phyloP scores from a whole-genome alignment of 2,329 filamentous ascomycete species.

The Beauveria medogensis region DNA sequence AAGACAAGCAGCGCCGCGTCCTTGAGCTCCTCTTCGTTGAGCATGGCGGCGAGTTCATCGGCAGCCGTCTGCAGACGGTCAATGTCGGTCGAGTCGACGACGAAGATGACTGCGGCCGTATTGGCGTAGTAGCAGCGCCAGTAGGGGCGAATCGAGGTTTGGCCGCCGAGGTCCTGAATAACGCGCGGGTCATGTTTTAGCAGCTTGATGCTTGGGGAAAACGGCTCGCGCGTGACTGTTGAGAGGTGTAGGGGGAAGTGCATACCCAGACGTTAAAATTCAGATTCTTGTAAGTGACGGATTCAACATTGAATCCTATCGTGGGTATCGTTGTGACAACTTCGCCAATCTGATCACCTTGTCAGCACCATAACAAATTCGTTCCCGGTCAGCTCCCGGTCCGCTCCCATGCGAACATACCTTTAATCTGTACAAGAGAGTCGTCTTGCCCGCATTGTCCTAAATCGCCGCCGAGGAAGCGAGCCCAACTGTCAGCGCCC shows the following conservation, averaged over 20 bases:
- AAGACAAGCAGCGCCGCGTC: slow-evolving; percentile 91
- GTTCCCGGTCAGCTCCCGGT: background rate
- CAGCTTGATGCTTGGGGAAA: too few relatives aligned
- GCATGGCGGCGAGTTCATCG: slow-evolving; percentile 88
- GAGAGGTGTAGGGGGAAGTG: slow-evolving; percentile 3
- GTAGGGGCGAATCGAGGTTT: slow-evolving; percentile 97
- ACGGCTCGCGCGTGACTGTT: slow-evolving; percentile 2
- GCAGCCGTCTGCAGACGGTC: slow-evolving; percentile 86
- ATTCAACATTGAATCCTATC: slow-evolving; percentile 98
- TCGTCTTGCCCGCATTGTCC: slow-evolving; percentile 99
- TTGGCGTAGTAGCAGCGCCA: slow-evolving; percentile 99
- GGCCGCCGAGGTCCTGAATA: slow-evolving; percentile 76
- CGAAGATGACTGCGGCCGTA: slow-evolving; percentile 96
- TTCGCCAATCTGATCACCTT: slow-evolving; percentile 71
- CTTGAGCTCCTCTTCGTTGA: slow-evolving; percentile 93
- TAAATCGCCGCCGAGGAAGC: slow-evolving; percentile 29
- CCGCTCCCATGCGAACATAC: slow-evolving; percentile 35
- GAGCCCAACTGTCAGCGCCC: slow-evolving; percentile 1
- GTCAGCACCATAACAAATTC: slow-evolving; percentile 4
- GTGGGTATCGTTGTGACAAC: slow-evolving; percentile 98
- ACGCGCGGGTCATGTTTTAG: background rate
- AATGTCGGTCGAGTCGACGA: slow-evolving; percentile 96
- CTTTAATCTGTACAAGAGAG: slow-evolving; percentile 91
- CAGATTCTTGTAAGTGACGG: slow-evolving; percentile 94
- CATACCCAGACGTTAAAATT: slow-evolving; percentile 98